Evolutionary conservation across 2,329 filamentous ascomycete species (phyloP).

Genomic region (Whalleya microplaca): DNA sequence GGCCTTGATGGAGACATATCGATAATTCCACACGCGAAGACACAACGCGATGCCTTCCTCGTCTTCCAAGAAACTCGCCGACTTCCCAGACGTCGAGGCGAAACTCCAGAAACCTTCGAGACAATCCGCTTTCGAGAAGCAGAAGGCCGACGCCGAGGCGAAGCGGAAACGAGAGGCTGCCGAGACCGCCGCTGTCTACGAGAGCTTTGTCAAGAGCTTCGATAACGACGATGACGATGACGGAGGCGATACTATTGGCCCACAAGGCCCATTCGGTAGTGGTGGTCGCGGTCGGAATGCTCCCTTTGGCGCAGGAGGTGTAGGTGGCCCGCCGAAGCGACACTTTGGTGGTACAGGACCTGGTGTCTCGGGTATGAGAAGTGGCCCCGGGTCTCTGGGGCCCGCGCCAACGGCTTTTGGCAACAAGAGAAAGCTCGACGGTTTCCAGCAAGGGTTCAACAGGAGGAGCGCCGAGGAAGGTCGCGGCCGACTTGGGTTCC

Average conservation of each 20-base stretch:
- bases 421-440: slow-evolving; percentile 59
- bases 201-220: slow-evolving; percentile 85
- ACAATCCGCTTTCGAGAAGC: slow-evolving; percentile 85
- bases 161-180: slow-evolving; percentile 83
- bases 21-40: neutral
- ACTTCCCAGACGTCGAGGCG: slow-evolving; percentile 73
- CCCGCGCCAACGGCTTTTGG: slow-evolving; percentile 52
- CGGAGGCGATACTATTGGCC: slow-evolving; percentile 20
- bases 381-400: slow-evolving; percentile 66
- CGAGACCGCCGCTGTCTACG: slow-evolving; percentile 84
- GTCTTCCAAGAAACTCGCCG: slow-evolving; percentile 50
- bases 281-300: slow-evolving; percentile 30
- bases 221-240: slow-evolving; percentile 59
- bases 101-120: slow-evolving; percentile 82
- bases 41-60: slow-evolving; percentile 45
- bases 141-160: slow-evolving; percentile 86
- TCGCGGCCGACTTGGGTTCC: slow-evolving; percentile 43
- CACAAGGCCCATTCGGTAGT: slow-evolving; percentile 19
- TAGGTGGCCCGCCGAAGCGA: slow-evolving; percentile 52
- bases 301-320: slow-evolving; percentile 37
- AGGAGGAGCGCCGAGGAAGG: slow-evolving; percentile 38
- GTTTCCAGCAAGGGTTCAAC: slow-evolving; percentile 44
- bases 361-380: slow-evolving; percentile 55
- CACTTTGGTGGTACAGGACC: slow-evolving; percentile 66
- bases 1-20: neutral